phyloP scores from a whole-genome alignment of 768 basidiomycete genomes.

The Panus rudis region DNA sequence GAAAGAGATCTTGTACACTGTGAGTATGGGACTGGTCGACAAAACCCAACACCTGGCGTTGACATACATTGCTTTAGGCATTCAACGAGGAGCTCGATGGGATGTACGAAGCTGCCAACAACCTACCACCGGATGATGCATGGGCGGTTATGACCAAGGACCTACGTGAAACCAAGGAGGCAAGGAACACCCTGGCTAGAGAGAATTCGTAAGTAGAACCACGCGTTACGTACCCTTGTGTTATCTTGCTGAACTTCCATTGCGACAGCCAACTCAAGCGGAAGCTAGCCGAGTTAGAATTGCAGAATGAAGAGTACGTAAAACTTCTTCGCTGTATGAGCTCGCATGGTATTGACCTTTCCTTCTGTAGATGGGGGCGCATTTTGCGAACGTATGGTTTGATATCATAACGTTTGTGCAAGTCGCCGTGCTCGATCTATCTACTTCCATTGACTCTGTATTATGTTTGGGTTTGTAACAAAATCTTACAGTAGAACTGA shows the following conservation, averaged over 20 bases:
- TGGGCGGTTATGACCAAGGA: slow-evolving; percentile 74
- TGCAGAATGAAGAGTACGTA: slow-evolving; percentile 76
- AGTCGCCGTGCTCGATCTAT: slow-evolving; percentile 2
- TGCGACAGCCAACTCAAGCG: slow-evolving; percentile 56
- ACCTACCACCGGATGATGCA: slow-evolving; percentile 79
- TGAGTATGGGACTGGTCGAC: slow-evolving; percentile 30
- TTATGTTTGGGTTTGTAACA: slow-evolving; percentile 1
- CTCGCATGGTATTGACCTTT: background rate
- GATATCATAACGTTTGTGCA: background rate
- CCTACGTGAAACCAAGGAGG: slow-evolving; percentile 66
- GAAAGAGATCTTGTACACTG: slow-evolving; percentile 92
- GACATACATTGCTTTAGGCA: slow-evolving; percentile 40
- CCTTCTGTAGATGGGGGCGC: background rate
- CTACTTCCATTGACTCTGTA: slow-evolving; percentile 1
- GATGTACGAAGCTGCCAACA: slow-evolving; percentile 81
- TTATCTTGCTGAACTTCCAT: background rate
- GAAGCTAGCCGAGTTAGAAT: slow-evolving; percentile 60
- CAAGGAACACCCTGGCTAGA: slow-evolving; percentile 61
- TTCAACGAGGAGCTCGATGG: slow-evolving; percentile 92
- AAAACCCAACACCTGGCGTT: background rate
- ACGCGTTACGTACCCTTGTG: background rate
- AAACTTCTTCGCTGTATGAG: background rate
- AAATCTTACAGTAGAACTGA: background rate
- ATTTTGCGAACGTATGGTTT: slow-evolving; percentile 6
- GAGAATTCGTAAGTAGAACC: slow-evolving; percentile 68